Evolutionary conservation across 306 rosid genomes (phyloP).

Genomic region (Fagus crenata): DNA sequence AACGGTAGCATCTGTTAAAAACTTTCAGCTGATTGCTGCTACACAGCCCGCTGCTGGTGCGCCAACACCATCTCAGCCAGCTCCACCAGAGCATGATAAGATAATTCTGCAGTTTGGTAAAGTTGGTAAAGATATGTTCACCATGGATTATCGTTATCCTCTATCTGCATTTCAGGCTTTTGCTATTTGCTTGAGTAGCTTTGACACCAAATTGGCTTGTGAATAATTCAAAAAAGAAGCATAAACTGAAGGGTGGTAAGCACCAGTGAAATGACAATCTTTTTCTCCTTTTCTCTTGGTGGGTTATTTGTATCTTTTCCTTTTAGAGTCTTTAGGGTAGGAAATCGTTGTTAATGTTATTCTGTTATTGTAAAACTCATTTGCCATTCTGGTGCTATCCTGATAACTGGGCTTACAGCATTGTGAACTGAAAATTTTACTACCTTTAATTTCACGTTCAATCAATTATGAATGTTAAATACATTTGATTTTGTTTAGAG

Average conservation of each 20-base stretch:
- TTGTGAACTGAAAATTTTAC: neutral
- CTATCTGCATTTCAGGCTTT: constrained; percentile 89
- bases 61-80: constrained; percentile 65
- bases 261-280: constrained; percentile 25
- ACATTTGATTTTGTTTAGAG: neutral
- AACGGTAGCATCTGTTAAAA: constrained; percentile 80
- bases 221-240: constrained; percentile 44
- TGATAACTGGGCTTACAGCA: constrained; percentile 8
- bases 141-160: constrained; percentile 86
- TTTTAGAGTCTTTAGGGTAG: constrained; percentile 36
- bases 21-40: constrained; percentile 82
- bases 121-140: constrained; percentile 84
- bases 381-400: constrained; percentile 30
- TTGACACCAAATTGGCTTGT: constrained; percentile 89
- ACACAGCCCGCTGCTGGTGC: constrained; percentile 62
- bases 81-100: constrained; percentile 70
- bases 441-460: neutral
- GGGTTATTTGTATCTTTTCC: constrained; percentile 6
- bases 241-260: constrained; percentile 13
- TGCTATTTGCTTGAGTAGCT: constrained; percentile 85
- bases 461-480: neutral
- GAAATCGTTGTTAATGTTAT: constrained; percentile 36
- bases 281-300: constrained; percentile 3
- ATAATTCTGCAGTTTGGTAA: constrained; percentile 84
- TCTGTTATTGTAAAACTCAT: constrained; percentile 35